Evolutionary conservation across 2,329 filamentous ascomycete genomes (phyloP).

Genomic region (Xylariomycetidae sp.): DNA sequence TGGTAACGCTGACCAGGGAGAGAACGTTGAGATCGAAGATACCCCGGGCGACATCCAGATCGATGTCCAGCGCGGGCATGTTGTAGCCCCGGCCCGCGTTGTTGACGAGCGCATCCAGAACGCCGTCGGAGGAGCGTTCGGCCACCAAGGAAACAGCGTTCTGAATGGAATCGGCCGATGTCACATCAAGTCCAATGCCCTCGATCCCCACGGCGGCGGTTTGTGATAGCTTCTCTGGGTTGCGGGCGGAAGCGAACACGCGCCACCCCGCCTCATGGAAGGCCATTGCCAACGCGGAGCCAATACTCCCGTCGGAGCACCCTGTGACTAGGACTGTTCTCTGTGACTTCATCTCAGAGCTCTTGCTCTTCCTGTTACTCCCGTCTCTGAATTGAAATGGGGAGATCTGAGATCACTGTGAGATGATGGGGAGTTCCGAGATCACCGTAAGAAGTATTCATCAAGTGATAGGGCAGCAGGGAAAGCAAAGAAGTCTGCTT

Average conservation of each 20-base stretch:
- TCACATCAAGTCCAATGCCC: slow-evolving; percentile 37
- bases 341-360: too few relatives aligned
- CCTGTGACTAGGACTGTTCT: slow-evolving; percentile 32
- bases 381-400: too few relatives aligned
- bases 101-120: slow-evolving; percentile 39
- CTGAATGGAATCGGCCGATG: slow-evolving; percentile 27
- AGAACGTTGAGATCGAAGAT: slow-evolving; percentile 36
- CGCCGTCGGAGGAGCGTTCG: slow-evolving; percentile 29
- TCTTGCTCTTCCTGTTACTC: too few relatives aligned
- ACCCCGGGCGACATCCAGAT: slow-evolving; percentile 15
- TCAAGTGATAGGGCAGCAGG: too few relatives aligned
- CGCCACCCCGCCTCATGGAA: slow-evolving; percentile 32
- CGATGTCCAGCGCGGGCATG: slow-evolving; percentile 29
- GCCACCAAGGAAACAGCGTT: slow-evolving; percentile 27
- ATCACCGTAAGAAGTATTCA: too few relatives aligned
- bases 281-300: slow-evolving; percentile 33
- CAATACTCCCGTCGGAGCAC: slow-evolving; percentile 35
- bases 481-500: too few relatives aligned
- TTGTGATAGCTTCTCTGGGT: slow-evolving; percentile 26
- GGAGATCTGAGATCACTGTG: too few relatives aligned
- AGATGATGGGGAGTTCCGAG: too few relatives aligned
- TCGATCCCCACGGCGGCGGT: slow-evolving; percentile 29
- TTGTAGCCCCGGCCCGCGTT: slow-evolving; percentile 33
- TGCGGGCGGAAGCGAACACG: slow-evolving; percentile 37
- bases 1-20: slow-evolving; percentile 32